A percentile compares a stretch with the other conserved stretches of the same genome.
phyloP scores from a whole-genome alignment of 495 filamentous ascomycete genomes.

The Penicillium bovifimosum region DNA sequence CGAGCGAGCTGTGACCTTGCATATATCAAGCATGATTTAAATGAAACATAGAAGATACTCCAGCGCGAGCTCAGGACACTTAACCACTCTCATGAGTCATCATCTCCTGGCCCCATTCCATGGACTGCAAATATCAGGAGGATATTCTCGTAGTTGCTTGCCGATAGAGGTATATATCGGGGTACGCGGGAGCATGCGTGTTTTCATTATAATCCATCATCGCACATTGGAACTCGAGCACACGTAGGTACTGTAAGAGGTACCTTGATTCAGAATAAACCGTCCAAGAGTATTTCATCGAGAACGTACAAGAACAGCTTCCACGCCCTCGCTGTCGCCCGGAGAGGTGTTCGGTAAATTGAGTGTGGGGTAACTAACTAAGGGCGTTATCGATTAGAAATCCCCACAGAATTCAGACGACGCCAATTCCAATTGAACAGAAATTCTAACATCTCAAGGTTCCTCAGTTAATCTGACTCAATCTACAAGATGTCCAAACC shows the following conservation, averaged over 20 bases:
- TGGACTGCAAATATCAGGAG: too few relatives aligned
- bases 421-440: not conserved
- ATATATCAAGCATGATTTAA: not conserved
- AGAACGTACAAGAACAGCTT: not conserved
- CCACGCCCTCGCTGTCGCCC: not conserved
- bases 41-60: not conserved
- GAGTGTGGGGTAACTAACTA: constrained; percentile 4
- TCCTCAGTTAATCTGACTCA: not conserved
- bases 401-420: not conserved
- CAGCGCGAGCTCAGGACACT: not conserved
- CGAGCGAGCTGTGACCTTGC: not conserved
- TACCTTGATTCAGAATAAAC: too few relatives aligned
- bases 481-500: constrained; percentile 10
- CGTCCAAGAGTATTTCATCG: too few relatives aligned
- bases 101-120: too few relatives aligned
- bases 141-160: too few relatives aligned
- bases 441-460: not conserved
- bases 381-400: constrained; percentile 4
- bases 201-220: too few relatives aligned
- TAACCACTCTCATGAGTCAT: not conserved
- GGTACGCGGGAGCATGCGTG: too few relatives aligned
- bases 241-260: too few relatives aligned
- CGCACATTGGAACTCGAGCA: too few relatives aligned
- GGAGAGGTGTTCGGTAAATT: not conserved
- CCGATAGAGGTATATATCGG: too few relatives aligned